Percentiles rank a stretch among this genome's conserved stretches.
Conservation (phyloP, 768 basidiomycete species). For the Russula foetens region DNA sequence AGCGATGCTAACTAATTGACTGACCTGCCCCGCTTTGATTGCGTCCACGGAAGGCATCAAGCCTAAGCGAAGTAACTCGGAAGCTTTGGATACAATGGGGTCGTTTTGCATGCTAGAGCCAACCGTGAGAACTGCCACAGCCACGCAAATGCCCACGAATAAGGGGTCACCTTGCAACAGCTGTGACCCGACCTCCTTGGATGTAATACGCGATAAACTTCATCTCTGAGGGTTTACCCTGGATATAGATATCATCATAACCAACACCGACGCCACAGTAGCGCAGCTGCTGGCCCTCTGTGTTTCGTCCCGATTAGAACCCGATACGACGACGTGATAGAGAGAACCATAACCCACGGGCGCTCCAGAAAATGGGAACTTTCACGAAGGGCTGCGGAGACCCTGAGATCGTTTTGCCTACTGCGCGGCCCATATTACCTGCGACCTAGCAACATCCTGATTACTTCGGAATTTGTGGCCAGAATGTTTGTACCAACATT, state of each 20-base stretch:
- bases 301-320: not conserved
- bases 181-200: slow-evolving; percentile 53
- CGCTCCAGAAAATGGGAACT: slow-evolving; percentile 86
- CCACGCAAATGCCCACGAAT: not conserved
- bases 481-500: slow-evolving; percentile 42
- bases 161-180: slow-evolving; percentile 47
- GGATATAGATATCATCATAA: slow-evolving; percentile 72
- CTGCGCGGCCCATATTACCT: slow-evolving; percentile 76
- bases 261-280: slow-evolving; percentile 70
- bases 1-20: not conserved
- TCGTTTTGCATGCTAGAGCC: slow-evolving; percentile 65
- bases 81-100: slow-evolving; percentile 68
- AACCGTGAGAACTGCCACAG: not conserved
- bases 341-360: slow-evolving; percentile 42
- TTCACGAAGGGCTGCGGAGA: slow-evolving; percentile 57
- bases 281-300: slow-evolving; percentile 79
- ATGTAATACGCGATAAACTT: slow-evolving; percentile 86
- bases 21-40: slow-evolving; percentile 65
- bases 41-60: slow-evolving; percentile 76
- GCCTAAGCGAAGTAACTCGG: slow-evolving; percentile 68
- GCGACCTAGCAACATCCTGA: slow-evolving; percentile 46
- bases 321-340: not conserved
- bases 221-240: slow-evolving; percentile 65
- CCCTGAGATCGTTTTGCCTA: slow-evolving; percentile 65
- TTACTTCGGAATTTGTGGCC: not conserved